Evolutionary conservation across 2,329 filamentous ascomycete species (phyloP).

Genomic region (Hirsutella rhossiliensis): DNA sequence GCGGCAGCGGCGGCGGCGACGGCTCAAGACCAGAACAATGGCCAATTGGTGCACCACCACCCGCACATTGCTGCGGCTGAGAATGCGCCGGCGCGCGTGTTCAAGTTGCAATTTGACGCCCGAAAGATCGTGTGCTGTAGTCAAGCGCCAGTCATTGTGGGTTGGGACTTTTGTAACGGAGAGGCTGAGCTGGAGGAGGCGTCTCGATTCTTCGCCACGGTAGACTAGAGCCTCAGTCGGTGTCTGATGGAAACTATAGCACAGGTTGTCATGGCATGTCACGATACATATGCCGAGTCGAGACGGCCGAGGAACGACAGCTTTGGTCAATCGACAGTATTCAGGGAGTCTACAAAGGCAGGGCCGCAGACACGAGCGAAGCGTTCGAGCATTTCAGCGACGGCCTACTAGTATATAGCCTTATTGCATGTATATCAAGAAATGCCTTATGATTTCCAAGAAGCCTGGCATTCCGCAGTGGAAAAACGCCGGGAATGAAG

Average conservation of each 20-base stretch:
- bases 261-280: background rate
- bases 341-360: too few relatives aligned
- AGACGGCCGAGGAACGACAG: too few relatives aligned
- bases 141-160: conserved; percentile 82
- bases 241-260: too few relatives aligned
- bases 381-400: too few relatives aligned
- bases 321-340: too few relatives aligned
- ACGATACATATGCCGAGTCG: background rate
- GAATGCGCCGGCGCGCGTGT: conserved; percentile 53
- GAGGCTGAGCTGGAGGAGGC: conserved; percentile 71
- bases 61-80: conserved; percentile 34
- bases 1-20: conserved; percentile 2
- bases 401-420: too few relatives aligned
- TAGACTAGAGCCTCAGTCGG: conserved; percentile 22
- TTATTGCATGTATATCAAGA: too few relatives aligned
- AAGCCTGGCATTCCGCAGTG: too few relatives aligned
- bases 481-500: too few relatives aligned
- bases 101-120: conserved; percentile 94
- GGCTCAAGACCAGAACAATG: conserved; percentile 3
- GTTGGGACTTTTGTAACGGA: conserved; percentile 92
- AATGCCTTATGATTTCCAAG: too few relatives aligned
- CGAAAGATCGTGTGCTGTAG: conserved; percentile 89
- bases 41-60: conserved; percentile 18
- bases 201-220: conserved; percentile 61
- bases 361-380: too few relatives aligned